Base-by-base conservation (phyloP, 2,329 filamentous ascomycete species). In the Fusarium siculi region DNA sequence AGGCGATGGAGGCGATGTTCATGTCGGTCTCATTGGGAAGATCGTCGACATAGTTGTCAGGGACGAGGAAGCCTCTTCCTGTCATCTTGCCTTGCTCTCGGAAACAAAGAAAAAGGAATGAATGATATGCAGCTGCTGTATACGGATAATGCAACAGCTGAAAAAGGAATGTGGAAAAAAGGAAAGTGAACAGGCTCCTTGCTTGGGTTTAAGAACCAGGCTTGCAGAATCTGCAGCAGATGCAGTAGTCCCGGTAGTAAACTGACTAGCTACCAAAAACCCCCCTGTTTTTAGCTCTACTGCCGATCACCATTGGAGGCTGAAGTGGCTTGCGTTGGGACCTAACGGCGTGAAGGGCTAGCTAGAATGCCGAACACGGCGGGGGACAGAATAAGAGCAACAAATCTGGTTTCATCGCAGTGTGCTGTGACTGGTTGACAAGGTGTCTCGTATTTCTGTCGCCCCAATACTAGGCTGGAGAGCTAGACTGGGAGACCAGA, bases 1-100 rank as follows among this genome's bases (percentile, higher is more conserved):
- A 78, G 23, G 75, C 74, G 56, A 78, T 78, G 16, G 76, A 78
- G 18, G 76, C 76, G 46, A 78, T 37, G 58, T 78, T 78, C 76
- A 78, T 77, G 32, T 78, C 75, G 43, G 40, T 55, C 3, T 78
- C 76, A 30, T 66, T 59, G 10, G 76, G 75, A 21, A 64, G 42
- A 3, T 77, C 70, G 16, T 52, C 59, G 44, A 64, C 56, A 55
- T 73, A 78, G 25, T 23, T 18, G 8, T 75, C 75, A 1, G 76
- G 76, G 21, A 78, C 70, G 8, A 78, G 65, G 28, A 77, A 78
- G 5, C 76, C 65, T 34, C 14, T 50, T 14, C 58, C 76, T 23
- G 55, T 56, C 73, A 77, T 28, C 28, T 28, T 28, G 28, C 8
- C 28, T 28, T 9, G 9, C 28, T 28, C 8, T 28, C 28, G 28